These are phyloP conservation scores for Pyrenophora seminiperda DNA, from an alignment of 2,329 filamentous ascomycete genomes.

Conservation along the genomic window DNA sequence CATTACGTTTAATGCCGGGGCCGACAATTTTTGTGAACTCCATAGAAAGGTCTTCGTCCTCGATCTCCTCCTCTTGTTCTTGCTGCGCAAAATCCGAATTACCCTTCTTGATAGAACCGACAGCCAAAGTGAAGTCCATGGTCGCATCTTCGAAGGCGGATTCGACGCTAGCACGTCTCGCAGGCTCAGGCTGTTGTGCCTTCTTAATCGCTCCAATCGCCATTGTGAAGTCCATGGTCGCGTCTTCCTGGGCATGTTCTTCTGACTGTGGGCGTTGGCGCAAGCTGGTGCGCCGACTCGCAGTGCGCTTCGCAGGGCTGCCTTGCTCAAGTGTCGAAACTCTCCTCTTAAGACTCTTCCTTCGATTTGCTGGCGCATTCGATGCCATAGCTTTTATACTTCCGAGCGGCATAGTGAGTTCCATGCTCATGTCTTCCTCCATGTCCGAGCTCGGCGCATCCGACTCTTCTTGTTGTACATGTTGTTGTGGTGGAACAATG, in stretches of 20 bases:
- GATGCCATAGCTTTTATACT: conserved; percentile 50
- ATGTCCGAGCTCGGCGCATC: conserved; percentile 45
- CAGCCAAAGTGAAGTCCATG: conserved; percentile 49
- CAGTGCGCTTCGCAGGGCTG: conserved; percentile 45
- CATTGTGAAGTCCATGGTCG: conserved; percentile 49
- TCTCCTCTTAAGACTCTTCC: conserved; percentile 52
- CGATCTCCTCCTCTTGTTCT: conserved; percentile 9
- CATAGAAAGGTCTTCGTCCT: conserved; percentile 56
- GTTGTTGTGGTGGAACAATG: conserved; percentile 63
- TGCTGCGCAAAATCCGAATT: conserved; percentile 8
- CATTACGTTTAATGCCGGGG: conserved; percentile 46
- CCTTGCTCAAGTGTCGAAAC: conserved; percentile 50
- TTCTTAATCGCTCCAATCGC: conserved; percentile 46
- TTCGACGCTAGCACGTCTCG: conserved; percentile 33
- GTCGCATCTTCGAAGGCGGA: conserved; percentile 42
- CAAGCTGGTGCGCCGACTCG: conserved; percentile 44
- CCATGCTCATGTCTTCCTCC: conserved; percentile 59
- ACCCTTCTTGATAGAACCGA: conserved; percentile 43
- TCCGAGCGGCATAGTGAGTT: conserved; percentile 61
- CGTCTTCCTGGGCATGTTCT: conserved; percentile 47
- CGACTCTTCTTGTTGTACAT: conserved; percentile 26
- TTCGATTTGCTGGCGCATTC: conserved; percentile 34
- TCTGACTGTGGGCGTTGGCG: conserved; percentile 48
- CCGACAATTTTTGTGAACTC: conserved; percentile 58
- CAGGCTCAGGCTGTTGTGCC: conserved; percentile 12